Conservation (phyloP, 1,284 basidiomycete genomes). For the Cutaneotrichosporon cavernicola region DNA sequence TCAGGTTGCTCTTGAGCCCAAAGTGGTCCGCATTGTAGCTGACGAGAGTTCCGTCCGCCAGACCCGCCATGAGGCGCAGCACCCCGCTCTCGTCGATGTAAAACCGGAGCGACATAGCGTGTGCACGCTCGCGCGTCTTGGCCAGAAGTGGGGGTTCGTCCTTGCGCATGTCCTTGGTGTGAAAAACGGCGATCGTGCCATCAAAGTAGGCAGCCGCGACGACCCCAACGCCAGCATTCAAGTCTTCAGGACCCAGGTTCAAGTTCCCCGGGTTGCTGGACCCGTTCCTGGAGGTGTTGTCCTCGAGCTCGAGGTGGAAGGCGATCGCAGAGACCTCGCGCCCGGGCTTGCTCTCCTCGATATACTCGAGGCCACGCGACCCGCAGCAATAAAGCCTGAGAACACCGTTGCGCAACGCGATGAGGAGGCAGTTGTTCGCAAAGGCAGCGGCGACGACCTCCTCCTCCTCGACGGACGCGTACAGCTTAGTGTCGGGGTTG, state of each 20-base stretch:
- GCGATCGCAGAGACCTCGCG: constrained; percentile 10
- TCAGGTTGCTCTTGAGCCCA: neutral
- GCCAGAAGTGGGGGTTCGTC: constrained; percentile 15
- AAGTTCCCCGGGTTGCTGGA: neutral
- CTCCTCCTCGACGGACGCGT: constrained; percentile 29
- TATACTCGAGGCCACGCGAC: neutral
- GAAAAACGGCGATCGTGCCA: neutral
- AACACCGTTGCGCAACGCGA: constrained; percentile 58
- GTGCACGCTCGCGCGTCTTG: constrained; percentile 24
- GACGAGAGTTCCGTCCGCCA: constrained; percentile 76
- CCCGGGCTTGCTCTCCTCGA: constrained; percentile 16
- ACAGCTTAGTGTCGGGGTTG: neutral
- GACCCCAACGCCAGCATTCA: neutral
- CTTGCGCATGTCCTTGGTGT: neutral
- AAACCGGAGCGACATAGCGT: constrained; percentile 45
- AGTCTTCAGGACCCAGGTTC: neutral
- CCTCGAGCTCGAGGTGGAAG: neutral
- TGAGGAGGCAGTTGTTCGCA: constrained; percentile 63
- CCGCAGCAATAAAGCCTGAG: neutral
- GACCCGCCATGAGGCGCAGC: constrained; percentile 70
- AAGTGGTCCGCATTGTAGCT: constrained; percentile 56
- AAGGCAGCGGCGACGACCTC: constrained; percentile 68
- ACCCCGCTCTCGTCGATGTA: constrained; percentile 28
- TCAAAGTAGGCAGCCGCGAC: neutral
- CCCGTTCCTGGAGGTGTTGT: neutral